Conservation (phyloP, 2,329 filamentous ascomycete genomes). For the Penicillium psychrosexuale region DNA sequence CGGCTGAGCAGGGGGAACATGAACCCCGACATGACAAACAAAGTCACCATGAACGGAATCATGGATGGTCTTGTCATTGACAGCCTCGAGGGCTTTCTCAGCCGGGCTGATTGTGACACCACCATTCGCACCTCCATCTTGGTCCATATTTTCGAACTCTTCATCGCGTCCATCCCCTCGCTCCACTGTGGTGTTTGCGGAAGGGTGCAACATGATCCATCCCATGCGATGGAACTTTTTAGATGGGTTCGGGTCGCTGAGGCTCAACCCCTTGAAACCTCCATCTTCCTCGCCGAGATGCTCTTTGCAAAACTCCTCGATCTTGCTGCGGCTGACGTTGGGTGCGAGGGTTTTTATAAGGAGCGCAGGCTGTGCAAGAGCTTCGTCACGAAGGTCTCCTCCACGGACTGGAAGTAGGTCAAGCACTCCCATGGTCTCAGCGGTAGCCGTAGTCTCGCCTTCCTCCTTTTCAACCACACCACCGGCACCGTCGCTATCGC, state of each 20-base stretch:
- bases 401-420: slow-evolving; percentile 81
- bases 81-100: slow-evolving; percentile 84
- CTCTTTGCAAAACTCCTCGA: slow-evolving; percentile 92
- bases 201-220: slow-evolving; percentile 93
- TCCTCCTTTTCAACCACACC: slow-evolving; percentile 91
- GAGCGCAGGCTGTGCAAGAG: slow-evolving; percentile 81
- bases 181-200: slow-evolving; percentile 67
- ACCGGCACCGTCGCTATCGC: slow-evolving; percentile 81
- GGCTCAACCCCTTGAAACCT: slow-evolving; percentile 91
- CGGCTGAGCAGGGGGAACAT: slow-evolving; percentile 80
- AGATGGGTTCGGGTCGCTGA: slow-evolving; percentile 93
- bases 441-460: slow-evolving; percentile 84
- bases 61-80: slow-evolving; percentile 96
- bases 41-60: slow-evolving; percentile 93
- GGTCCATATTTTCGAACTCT: slow-evolving; percentile 54
- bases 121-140: slow-evolving; percentile 33
- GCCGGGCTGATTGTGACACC: slow-evolving; percentile 53
- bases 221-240: slow-evolving; percentile 98
- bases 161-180: slow-evolving; percentile 71
- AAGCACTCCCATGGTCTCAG: slow-evolving; percentile 88
- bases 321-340: slow-evolving; percentile 87
- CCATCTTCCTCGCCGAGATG: slow-evolving; percentile 87
- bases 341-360: slow-evolving; percentile 98
- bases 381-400: slow-evolving; percentile 85
- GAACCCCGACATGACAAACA: slow-evolving; percentile 93